Percentiles rank a stretch among this genome's conserved stretches.
These are phyloP conservation scores for Leishmania tarentolae DNA, from an alignment of 208 protist species.

Conservation along the genomic window DNA sequence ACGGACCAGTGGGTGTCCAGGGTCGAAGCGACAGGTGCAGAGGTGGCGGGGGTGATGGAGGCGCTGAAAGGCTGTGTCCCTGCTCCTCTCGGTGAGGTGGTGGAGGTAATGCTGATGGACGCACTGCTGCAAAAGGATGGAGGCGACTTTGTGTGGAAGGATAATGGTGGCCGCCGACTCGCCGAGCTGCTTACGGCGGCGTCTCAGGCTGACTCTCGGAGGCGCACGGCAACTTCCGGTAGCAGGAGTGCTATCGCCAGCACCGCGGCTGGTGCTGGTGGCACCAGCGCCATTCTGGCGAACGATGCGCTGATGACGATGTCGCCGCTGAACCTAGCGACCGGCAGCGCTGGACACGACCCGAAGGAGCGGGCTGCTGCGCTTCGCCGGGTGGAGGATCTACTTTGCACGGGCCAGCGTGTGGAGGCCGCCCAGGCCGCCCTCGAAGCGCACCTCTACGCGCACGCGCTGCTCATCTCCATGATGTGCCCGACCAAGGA, in stretches of 20 bases:
- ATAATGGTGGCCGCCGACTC: constrained; percentile 45
- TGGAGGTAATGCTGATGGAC: constrained; percentile 52
- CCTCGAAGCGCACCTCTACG: constrained; percentile 52
- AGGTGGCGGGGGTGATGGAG: constrained; percentile 15
- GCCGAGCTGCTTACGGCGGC: constrained; percentile 43
- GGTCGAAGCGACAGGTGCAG: constrained; percentile 10
- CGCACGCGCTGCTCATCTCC: constrained; percentile 81
- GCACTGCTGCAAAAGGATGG: constrained; percentile 29
- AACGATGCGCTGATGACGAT: constrained; percentile 1
- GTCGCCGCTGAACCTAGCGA: constrained; percentile 19
- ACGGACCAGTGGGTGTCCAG: constrained; percentile 13
- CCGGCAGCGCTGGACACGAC: constrained; percentile 1
- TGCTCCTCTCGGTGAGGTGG: constrained; percentile 33
- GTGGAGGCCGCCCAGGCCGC: constrained; percentile 67
- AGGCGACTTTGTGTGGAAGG: constrained; percentile 49
- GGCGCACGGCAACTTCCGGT: constrained; percentile 5
- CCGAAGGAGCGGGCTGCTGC: constrained; percentile 25
- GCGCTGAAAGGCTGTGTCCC: constrained; percentile 24
- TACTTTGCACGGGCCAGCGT: constrained; percentile 63
- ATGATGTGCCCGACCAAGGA: constrained; percentile 89
- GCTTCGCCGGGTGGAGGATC: constrained; percentile 53
- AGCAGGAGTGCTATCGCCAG: background rate
- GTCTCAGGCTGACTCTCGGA: constrained; percentile 16
- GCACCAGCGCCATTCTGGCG: background rate
- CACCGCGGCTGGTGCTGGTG: background rate